These are phyloP conservation scores for Coniochaeta ligniaria DNA, from an alignment of 2,329 filamentous ascomycete genomes.

Conservation along the genomic window DNA sequence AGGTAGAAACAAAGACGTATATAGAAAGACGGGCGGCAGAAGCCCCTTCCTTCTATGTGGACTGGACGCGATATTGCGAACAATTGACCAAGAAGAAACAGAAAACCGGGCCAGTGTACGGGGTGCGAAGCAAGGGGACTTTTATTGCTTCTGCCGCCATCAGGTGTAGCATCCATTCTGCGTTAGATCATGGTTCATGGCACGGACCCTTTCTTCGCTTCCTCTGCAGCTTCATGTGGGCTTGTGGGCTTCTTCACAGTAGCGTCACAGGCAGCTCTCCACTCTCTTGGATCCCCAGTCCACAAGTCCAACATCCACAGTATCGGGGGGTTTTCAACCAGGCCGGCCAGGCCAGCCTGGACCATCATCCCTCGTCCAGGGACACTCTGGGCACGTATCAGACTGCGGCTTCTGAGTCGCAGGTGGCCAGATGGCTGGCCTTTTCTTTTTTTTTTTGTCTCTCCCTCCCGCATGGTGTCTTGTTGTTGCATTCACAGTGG, in stretches of 20 bases:
- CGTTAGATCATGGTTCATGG: not conserved
- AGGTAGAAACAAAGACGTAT: not conserved
- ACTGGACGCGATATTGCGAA: not conserved
- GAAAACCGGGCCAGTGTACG: not conserved
- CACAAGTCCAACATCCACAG: not conserved
- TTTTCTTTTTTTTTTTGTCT: not conserved
- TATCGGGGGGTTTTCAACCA: not conserved
- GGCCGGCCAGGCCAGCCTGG: not conserved
- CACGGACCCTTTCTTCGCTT: not conserved
- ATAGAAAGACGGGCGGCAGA: not conserved
- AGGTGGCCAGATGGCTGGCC: not conserved
- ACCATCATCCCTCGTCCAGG: not conserved
- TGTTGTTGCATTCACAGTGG: not conserved
- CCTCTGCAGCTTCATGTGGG: not conserved
- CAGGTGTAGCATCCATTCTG: not conserved
- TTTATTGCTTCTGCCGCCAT: not conserved
- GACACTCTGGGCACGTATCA: not conserved
- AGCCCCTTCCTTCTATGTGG: not conserved
- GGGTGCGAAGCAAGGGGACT: constrained; percentile 1
- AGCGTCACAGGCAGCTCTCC: not conserved
- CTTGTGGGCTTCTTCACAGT: not conserved
- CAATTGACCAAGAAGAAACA: not conserved
- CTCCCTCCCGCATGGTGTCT: not conserved
- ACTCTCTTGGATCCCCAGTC: not conserved
- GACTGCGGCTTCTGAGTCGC: not conserved